Percentiles rank a stretch among this genome's conserved stretches.
Conservation (phyloP, 106 monocot genomes). For the Agapanthus africanus region DNA sequence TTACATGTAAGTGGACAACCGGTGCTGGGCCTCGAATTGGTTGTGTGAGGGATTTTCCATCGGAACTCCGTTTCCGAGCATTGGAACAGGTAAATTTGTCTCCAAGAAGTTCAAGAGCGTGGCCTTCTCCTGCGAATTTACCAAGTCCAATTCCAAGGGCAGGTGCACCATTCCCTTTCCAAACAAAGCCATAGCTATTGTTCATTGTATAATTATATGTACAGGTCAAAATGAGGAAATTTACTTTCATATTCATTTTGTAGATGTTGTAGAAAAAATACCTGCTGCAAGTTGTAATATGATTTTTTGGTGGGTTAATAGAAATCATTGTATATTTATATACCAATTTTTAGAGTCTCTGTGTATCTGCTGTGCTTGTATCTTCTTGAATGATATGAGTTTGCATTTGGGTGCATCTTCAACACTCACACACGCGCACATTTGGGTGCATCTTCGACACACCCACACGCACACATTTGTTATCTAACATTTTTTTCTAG, state of each 20-base stretch:
- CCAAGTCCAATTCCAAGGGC: background rate
- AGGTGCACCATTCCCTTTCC: background rate
- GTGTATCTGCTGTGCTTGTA: too few species aligned
- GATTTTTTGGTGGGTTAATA: background rate
- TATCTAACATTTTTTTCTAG: too few species aligned
- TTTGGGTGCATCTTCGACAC: too few species aligned
- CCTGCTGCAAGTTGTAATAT: background rate
- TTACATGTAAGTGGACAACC: conserved; percentile 66
- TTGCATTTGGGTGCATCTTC: too few species aligned
- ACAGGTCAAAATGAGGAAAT: background rate
- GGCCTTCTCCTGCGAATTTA: background rate
- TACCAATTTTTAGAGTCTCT: background rate
- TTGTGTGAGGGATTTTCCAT: conserved; percentile 76
- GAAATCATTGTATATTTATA: background rate
- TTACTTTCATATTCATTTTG: background rate
- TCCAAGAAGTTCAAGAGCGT: conserved; percentile 17
- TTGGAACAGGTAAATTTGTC: conserved; percentile 68
- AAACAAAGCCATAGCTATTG: too few species aligned
- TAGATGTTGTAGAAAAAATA: background rate
- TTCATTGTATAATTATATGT: background rate
- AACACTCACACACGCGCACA: too few species aligned
- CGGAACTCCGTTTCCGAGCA: conserved; percentile 58
- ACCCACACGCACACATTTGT: too few species aligned
- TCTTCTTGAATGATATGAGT: too few species aligned
- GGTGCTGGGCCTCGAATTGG: conserved; percentile 81